phyloP scores from a whole-genome alignment of 306 rosid genomes.

The Cotoneaster glaucophyllus region DNA sequence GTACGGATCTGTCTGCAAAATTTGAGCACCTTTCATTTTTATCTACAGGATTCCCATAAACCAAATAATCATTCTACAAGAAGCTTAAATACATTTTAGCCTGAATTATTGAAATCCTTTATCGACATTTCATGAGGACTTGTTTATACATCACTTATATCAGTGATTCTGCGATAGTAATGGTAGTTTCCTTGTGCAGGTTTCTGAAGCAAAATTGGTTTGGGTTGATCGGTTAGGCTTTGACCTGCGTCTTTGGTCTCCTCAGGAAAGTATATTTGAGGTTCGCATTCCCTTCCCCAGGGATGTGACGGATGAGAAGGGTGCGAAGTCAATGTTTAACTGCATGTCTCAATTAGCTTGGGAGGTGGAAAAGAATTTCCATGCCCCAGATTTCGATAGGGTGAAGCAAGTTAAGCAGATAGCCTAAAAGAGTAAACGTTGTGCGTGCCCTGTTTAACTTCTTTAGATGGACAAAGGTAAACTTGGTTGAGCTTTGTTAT shows the following conservation, averaged over 20 bases:
- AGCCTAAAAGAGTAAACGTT: background rate
- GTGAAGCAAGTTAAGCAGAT: conserved; percentile 68
- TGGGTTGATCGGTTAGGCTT: conserved; percentile 90
- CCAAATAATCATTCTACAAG: background rate
- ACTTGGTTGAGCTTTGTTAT: background rate
- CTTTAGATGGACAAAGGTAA: background rate
- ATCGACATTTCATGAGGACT: background rate
- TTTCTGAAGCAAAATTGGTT: conserved; percentile 78
- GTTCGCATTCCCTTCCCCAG: conserved; percentile 80
- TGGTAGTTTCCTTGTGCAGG: conserved; percentile 29
- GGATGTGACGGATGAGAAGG: conserved; percentile 78
- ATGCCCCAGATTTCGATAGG: conserved; percentile 49
- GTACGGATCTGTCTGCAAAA: too few relatives aligned
- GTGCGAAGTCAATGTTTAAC: conserved; percentile 80
- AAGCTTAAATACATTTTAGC: background rate
- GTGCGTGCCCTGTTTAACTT: background rate
- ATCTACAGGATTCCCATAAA: background rate
- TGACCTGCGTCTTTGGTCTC: conserved; percentile 65
- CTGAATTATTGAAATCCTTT: background rate
- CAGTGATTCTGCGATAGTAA: background rate
- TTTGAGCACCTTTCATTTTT: background rate
- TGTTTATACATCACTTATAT: background rate
- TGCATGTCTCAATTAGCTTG: conserved; percentile 92
- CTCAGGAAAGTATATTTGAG: conserved; percentile 55
- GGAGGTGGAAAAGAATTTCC: conserved; percentile 85